Conservation (phyloP, 2,329 filamentous ascomycete genomes). For the Pseudocercospora fijiensis region DNA sequence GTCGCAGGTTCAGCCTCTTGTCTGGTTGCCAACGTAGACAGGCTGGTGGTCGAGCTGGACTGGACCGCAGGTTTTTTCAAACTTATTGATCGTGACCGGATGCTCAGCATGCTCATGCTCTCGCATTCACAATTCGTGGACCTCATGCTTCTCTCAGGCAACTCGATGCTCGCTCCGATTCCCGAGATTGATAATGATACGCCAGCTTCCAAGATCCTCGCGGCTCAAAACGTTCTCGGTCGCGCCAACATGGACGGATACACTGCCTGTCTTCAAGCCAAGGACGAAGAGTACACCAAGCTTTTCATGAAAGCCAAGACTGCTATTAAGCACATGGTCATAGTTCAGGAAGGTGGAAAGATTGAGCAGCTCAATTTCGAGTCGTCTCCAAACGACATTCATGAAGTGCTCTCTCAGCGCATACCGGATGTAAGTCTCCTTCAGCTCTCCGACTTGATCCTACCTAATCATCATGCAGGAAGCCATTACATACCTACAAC, state of each 20-base stretch:
- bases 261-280: constrained; percentile 69
- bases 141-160: constrained; percentile 54
- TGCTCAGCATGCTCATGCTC: constrained; percentile 66
- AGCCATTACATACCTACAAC: constrained; percentile 84
- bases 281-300: constrained; percentile 81
- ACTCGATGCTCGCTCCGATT: constrained; percentile 65
- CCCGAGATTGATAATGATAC: constrained; percentile 60
- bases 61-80: constrained; percentile 64
- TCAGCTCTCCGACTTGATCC: neutral
- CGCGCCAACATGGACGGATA: constrained; percentile 66
- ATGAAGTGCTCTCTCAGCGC: constrained; percentile 86
- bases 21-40: constrained; percentile 79
- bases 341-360: constrained; percentile 74
- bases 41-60: constrained; percentile 67
- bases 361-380: constrained; percentile 72
- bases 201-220: constrained; percentile 59
- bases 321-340: constrained; percentile 82
- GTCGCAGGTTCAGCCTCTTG: constrained; percentile 83
- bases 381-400: constrained; percentile 75
- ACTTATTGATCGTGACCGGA: constrained; percentile 58
- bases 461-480: constrained; percentile 53
- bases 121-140: constrained; percentile 76
- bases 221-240: constrained; percentile 76
- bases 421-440: constrained; percentile 57
- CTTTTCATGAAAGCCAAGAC: constrained; percentile 83